Conservation (phyloP, 2,329 filamentous ascomycete genomes). For the Talaromyces sp. region DNA sequence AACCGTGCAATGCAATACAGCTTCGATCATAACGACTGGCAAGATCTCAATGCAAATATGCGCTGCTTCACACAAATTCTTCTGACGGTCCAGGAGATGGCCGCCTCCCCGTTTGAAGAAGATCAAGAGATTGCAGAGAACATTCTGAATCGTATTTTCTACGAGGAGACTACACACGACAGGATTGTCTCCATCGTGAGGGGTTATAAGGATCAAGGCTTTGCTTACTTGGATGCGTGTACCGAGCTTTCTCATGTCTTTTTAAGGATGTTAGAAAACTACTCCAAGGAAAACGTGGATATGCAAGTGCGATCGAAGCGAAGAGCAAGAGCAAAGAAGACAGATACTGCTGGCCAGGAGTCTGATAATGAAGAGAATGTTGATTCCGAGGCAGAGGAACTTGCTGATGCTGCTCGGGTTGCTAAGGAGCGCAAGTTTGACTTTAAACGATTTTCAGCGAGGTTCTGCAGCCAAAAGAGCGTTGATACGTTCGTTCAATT, state of each 20-base stretch:
- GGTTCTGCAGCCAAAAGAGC: conserved; percentile 77
- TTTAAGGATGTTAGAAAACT: conserved; percentile 81
- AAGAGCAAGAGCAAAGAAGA: conserved; percentile 63
- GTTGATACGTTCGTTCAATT: conserved; percentile 86
- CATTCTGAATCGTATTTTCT: conserved; percentile 94
- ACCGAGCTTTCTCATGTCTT: conserved; percentile 92
- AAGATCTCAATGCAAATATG: conserved; percentile 80
- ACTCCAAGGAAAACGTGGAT: conserved; percentile 90
- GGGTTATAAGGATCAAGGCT: conserved; percentile 88
- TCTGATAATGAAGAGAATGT: conserved; percentile 44
- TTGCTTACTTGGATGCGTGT: conserved; percentile 85
- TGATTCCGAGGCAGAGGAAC: conserved; percentile 67
- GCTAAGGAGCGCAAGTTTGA: conserved; percentile 88
- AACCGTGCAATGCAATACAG: conserved; percentile 76
- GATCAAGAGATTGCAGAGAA: conserved; percentile 98
- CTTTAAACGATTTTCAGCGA: conserved; percentile 74
- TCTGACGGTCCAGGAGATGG: conserved; percentile 89
- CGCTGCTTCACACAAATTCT: conserved; percentile 93
- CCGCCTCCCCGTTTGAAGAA: conserved; percentile 75
- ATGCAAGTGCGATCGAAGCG: conserved; percentile 84
- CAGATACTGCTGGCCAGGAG: conserved; percentile 47
- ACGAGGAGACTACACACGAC: conserved; percentile 92
- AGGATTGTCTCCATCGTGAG: conserved; percentile 72
- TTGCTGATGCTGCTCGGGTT: conserved; percentile 62
- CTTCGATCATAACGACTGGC: conserved; percentile 80